Evolutionary conservation across 768 basidiomycete genomes (phyloP).

Genomic region (Suillus americanus): DNA sequence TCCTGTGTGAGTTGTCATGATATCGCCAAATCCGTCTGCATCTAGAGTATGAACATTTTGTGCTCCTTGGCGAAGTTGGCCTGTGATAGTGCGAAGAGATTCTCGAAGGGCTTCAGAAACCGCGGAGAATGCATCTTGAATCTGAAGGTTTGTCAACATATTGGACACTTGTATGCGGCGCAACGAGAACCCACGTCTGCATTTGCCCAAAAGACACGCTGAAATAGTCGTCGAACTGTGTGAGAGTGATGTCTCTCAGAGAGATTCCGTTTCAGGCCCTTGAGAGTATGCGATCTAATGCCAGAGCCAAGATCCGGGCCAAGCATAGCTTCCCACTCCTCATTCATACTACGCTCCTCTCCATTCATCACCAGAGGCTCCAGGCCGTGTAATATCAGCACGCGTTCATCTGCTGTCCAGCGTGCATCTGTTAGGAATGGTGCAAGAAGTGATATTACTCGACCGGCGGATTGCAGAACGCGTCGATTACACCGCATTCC

Average conservation of each 20-base stretch:
- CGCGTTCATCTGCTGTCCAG: conserved; percentile 65
- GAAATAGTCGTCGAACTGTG: conserved; percentile 40
- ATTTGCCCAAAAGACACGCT: conserved; percentile 65
- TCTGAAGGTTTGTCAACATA: conserved; percentile 34
- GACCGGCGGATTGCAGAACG: conserved; percentile 64
- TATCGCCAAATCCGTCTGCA: conserved; percentile 58
- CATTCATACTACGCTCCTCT: conserved; percentile 25
- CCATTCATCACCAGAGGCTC: conserved; percentile 58
- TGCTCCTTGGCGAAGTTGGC: conserved; percentile 20
- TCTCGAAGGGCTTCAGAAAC: conserved; percentile 37
- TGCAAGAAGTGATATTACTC: conserved; percentile 44
- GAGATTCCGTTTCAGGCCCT: conserved; percentile 27
- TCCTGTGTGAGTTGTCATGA: conserved; percentile 39
- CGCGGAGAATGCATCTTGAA: conserved; percentile 46
- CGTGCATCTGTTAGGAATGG: conserved; percentile 37
- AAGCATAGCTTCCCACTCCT: conserved; percentile 49
- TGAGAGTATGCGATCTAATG: conserved; percentile 57
- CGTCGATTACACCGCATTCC: conserved; percentile 60
- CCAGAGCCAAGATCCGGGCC: conserved; percentile 51
- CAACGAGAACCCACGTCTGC: conserved; percentile 53
- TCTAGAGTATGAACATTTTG: conserved; percentile 38
- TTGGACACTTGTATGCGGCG: not conserved
- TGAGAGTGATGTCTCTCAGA: conserved; percentile 10
- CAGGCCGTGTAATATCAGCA: conserved; percentile 62
- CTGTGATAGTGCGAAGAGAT: conserved; percentile 39